Conservation (phyloP, 495 filamentous ascomycete species). For the Thermothielavioides terrestris region DNA sequence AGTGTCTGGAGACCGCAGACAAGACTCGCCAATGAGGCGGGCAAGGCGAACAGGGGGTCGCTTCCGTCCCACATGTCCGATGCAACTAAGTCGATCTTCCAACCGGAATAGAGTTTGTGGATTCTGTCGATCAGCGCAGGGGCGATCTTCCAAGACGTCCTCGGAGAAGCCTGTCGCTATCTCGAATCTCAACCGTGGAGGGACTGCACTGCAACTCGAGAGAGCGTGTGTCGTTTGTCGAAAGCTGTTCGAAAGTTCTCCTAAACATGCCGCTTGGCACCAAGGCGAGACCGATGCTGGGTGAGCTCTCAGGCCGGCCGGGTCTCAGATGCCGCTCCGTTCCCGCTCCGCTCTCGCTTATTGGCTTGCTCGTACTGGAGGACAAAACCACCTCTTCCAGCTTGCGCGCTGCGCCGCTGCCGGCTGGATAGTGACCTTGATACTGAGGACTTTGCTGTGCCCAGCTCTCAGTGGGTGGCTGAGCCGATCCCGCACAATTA, state of each 20-base stretch:
- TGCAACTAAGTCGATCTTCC: conserved; percentile 8
- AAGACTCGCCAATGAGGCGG: not conserved
- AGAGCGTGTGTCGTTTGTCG: no score
- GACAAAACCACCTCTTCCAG: no score
- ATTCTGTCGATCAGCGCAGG: conserved; percentile 24
- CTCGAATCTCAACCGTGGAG: no score
- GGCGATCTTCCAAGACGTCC: conserved; percentile 15
- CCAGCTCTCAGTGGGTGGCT: no score
- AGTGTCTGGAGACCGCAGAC: not conserved
- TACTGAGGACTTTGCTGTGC: no score
- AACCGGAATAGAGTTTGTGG: conserved; percentile 19
- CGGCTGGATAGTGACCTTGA: no score
- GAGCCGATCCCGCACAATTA: no score
- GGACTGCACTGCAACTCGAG: no score
- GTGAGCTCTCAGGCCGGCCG: not conserved
- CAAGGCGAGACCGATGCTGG: not conserved
- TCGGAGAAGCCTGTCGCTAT: not conserved
- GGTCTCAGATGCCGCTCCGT: not conserved
- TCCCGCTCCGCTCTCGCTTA: no score
- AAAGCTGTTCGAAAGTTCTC: not conserved
- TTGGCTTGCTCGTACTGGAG: no score
- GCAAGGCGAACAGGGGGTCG: not conserved
- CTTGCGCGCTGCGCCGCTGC: no score
- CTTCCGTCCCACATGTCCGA: not conserved
- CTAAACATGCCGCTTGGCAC: no score